phyloP scores from a whole-genome alignment of 208 protist species.

The Blastocrithidia nonstop region DNA sequence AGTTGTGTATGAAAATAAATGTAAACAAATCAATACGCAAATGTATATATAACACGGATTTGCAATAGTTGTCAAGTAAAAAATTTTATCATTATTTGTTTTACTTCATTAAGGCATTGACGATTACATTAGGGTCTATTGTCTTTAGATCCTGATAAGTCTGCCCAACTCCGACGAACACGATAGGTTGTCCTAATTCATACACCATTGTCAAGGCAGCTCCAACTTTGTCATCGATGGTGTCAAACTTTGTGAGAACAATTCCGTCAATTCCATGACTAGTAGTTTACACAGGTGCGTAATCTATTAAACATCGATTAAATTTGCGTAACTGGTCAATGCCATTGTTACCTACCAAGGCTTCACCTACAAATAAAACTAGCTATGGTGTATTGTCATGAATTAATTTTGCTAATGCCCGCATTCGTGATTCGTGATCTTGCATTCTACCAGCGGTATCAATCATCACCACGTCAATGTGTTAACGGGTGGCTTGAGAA shows the following conservation, averaged over 20 bases:
- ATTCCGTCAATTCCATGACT: slow-evolving; percentile 97
- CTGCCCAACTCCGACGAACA: slow-evolving; percentile 99
- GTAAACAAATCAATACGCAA: no score
- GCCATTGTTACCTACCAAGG: slow-evolving; percentile 98
- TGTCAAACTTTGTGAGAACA: slow-evolving; percentile 99
- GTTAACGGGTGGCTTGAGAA: slow-evolving; percentile 58
- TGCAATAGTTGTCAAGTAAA: no score
- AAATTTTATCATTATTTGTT: neutral
- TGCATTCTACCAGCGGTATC: slow-evolving; percentile 99
- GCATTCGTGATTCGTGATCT: slow-evolving; percentile 98
- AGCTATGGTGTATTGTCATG: slow-evolving; percentile 94
- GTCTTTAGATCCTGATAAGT: slow-evolving; percentile 95
- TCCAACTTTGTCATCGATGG: slow-evolving; percentile 99
- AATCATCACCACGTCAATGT: slow-evolving; percentile 95
- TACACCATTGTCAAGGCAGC: slow-evolving; percentile 99
- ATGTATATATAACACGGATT: no score
- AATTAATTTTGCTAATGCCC: slow-evolving; percentile 94
- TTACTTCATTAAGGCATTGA: slow-evolving; percentile 87
- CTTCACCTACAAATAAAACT: slow-evolving; percentile 99
- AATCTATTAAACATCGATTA: slow-evolving; percentile 92
- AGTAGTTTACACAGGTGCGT: slow-evolving; percentile 44
- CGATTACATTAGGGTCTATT: slow-evolving; percentile 91
- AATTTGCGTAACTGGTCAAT: slow-evolving; percentile 98
- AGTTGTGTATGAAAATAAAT: no score
- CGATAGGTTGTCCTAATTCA: slow-evolving; percentile 96